Base-by-base conservation (phyloP, 192 early-diverging fungal species). In the Coemansia sp. region DNA sequence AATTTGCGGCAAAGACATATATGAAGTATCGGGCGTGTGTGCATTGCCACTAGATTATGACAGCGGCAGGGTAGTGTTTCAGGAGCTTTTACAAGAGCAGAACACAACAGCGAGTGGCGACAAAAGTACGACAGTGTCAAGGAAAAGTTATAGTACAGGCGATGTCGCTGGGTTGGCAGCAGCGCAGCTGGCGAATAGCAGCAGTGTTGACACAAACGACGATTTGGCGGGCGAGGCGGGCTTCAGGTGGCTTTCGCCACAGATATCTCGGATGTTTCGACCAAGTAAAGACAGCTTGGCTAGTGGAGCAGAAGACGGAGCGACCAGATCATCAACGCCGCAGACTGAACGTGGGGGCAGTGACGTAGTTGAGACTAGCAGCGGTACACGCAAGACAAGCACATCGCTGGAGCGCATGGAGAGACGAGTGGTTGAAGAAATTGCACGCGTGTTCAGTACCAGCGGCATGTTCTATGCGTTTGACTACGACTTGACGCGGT, bases 381-480 rank as follows among this genome's bases (percentile, higher is more conserved):
- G 10, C 37, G 25, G 3, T 28, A 11, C 7, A 7, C 19, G 17
- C 28, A 5, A 52, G 8, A 21, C 54, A 49, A 36, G 22, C 56
- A 22, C 34, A 58, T 25, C 34, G 17, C 34, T 28, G 12, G 37
- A 15, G 62, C 78, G 72, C 34, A 81, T 81, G 78, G 78, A 81
- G 23, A n/a, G 17, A 22, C 78, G 78, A 12, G 60, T 74, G 12
- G 15, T 81, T 10, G 78, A 81, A 0, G 78, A 81, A 50, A 67
- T 81, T 19, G 38, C 44, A 6, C 71, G 71, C 7, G 22, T 81
- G 37, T 74, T 81, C 28, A 61, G 68, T 40, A 38, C 65, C 10
- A 73, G 68, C 9, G 78, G 78, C 23, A 68, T 74, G 48, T 71
- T 81, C 34, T 81, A 68, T 31, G 74, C 78, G 5, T 81, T 74